Conservation (phyloP, 306 rosid species). For the Ammopiptanthus mongolicus region DNA sequence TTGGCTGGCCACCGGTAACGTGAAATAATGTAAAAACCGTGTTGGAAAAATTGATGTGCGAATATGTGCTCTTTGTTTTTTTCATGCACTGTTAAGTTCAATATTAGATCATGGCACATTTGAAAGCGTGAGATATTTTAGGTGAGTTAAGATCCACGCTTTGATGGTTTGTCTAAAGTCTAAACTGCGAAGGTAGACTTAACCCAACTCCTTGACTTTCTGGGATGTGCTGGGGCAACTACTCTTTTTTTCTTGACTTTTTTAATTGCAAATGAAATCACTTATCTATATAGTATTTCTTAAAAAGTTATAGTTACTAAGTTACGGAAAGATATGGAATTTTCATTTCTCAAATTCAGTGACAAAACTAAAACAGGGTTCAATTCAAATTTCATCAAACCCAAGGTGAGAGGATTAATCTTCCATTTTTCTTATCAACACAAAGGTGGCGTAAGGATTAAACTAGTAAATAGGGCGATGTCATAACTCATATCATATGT, state of each 20-base stretch:
- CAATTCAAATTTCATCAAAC: neutral
- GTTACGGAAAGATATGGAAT: neutral
- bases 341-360: neutral
- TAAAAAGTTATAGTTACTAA: neutral
- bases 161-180: conserved; percentile 21
- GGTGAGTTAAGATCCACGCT: neutral
- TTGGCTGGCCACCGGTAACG: too few relatives aligned
- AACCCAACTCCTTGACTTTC: conserved; percentile 26
- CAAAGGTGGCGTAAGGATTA: conserved; percentile 3
- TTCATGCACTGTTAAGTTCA: neutral
- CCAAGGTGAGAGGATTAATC: neutral
- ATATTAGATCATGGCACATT: neutral
- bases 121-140: neutral
- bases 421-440: neutral
- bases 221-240: conserved; percentile 19
- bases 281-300: neutral
- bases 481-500: conserved; percentile 14
- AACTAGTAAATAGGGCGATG: conserved; percentile 10
- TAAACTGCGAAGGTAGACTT: conserved; percentile 5
- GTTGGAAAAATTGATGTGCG: too few relatives aligned
- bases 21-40: too few relatives aligned
- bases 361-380: neutral
- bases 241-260: conserved; percentile 5
- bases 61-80: too few relatives aligned
- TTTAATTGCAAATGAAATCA: neutral